Base-by-base conservation (phyloP, 2,329 filamentous ascomycete species). In the Cladosporium oxysporum region DNA sequence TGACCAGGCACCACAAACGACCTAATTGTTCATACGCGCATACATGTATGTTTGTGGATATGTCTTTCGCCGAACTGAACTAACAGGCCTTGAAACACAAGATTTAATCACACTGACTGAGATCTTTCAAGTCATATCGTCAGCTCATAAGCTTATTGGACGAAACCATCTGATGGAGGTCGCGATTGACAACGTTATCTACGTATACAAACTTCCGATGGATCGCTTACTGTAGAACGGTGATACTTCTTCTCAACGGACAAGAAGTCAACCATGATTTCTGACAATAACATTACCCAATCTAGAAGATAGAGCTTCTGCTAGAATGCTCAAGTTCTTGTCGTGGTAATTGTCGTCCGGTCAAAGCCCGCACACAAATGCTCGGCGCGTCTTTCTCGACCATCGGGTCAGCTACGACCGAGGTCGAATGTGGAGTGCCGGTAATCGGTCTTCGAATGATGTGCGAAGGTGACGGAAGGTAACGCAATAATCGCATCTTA, bases 401-500 rank as follows among this genome's bases (percentile, higher is more conserved):
- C 41, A 47, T 47, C 59, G 59, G 59, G 29, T 29, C 49, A 62
- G 59, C 41, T 31, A 49, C 41, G 12, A 41, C 60, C 60, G 60
- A 58, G 33, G 33, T 21, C n/a, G n/a, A 47, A 33, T 29, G 52
- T 55, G 52, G 52, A 55, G 52, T 52, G 61, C 50, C 61, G 61
- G 41, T 47, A 11, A 28, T 63, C 61, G 61, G 61, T 47, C 50
- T 63, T 63, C 57, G 50, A 63, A 16, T 29, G 33, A 14, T 18
- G 29, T 35, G 23, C 14, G 33, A 41, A 29, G 35, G 33, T 35
- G 60, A 62, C 60, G 60, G n/a, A 52, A 53, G 29, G 31, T 37
- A 21, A 57, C 50, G 35, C 50, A 44, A 55, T 23, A n/a, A 47
- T 47, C 41, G 41, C 41, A 47, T 47, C 41, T 21, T 21, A 47